Conservation (phyloP, 2,329 filamentous ascomycete species). For the Fulvia fulva region DNA sequence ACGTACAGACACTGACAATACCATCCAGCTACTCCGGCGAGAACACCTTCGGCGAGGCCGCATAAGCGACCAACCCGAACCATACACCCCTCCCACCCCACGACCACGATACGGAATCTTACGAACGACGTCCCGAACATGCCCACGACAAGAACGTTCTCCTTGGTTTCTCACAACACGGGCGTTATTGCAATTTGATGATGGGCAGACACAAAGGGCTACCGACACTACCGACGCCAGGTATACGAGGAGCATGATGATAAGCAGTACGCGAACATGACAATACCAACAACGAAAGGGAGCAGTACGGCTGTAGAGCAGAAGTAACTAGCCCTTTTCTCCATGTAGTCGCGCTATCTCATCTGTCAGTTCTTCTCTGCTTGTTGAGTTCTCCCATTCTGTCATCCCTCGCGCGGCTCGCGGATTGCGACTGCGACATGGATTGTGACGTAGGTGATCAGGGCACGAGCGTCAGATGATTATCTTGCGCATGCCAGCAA, state of each 20-base stretch:
- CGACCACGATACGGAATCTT: constrained; percentile 11
- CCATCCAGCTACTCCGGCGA: constrained; percentile 84
- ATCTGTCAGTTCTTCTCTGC: not conserved
- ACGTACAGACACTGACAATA: constrained; percentile 8
- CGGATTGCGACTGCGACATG: not conserved
- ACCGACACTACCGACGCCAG: not conserved
- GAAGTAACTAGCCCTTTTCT: constrained; percentile 3
- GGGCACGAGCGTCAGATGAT: not conserved
- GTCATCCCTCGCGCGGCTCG: not conserved
- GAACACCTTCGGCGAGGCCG: constrained; percentile 81
- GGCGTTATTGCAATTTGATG: constrained; percentile 5
- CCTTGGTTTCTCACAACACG: constrained; percentile 13
- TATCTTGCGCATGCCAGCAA: not conserved
- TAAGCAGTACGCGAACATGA: not conserved
- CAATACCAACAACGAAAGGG: not conserved
- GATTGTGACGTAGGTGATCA: not conserved
- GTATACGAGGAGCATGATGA: not conserved
- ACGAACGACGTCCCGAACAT: constrained; percentile 12
- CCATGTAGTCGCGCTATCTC: not conserved
- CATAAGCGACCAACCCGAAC: constrained; percentile 28
- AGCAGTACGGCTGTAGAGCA: constrained; percentile 2
- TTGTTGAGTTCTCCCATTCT: not conserved
- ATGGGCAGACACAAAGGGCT: not conserved
- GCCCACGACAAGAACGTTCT: constrained; percentile 17
- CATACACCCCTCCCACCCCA: constrained; percentile 5